These are phyloP conservation scores for Pseudogymnoascus destructans DNA, from an alignment of 2,329 filamentous ascomycete species.

Conservation along the genomic window DNA sequence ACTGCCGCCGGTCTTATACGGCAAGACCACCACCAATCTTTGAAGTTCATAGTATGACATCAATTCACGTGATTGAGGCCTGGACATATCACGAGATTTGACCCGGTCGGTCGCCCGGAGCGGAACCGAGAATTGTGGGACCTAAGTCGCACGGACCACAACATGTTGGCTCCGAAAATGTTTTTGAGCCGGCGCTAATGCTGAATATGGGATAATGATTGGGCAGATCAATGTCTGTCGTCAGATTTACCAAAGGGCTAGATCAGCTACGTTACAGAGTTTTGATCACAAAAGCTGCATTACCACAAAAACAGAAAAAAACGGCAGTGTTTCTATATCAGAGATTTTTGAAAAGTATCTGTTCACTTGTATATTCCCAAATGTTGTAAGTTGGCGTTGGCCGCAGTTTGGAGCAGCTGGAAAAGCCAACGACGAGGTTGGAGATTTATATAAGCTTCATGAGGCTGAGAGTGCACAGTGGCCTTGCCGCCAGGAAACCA, in stretches of 20 bases:
- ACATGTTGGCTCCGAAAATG: neutral
- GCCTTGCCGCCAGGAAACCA: neutral
- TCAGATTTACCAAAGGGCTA: neutral
- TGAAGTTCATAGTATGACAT: neutral
- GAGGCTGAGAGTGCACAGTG: neutral
- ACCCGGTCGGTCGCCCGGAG: constrained; percentile 26
- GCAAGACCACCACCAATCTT: neutral
- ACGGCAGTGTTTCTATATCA: neutral
- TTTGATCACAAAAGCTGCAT: neutral
- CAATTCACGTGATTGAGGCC: neutral
- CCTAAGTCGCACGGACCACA: constrained; percentile 7
- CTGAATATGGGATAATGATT: neutral
- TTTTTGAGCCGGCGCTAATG: neutral
- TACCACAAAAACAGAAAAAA: neutral
- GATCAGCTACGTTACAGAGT: neutral
- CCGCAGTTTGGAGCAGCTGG: neutral
- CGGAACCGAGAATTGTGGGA: constrained; percentile 4
- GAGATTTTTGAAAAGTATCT: neutral
- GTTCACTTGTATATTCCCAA: neutral
- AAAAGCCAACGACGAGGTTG: neutral
- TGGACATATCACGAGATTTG: constrained; percentile 31
- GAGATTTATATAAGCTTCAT: neutral
- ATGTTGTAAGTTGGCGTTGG: neutral
- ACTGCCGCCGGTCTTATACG: neutral
- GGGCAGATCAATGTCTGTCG: neutral